A percentile compares a stretch with the other conserved stretches of the same genome.
Evolutionary conservation across 306 rosid genomes (phyloP).

Genomic region (Canavalia ensiformis): DNA sequence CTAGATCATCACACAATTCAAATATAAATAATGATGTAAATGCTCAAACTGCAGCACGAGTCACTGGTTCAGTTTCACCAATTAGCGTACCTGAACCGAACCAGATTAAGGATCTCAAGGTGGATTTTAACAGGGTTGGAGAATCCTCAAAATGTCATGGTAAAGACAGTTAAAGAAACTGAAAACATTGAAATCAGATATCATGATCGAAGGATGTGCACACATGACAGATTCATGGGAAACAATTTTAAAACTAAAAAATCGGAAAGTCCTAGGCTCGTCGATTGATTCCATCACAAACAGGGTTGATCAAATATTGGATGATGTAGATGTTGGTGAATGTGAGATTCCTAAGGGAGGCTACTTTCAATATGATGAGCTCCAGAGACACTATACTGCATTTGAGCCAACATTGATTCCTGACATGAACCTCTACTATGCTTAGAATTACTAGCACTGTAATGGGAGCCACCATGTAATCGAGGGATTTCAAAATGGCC

Average conservation of each 20-base stretch:
- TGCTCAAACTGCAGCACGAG: conserved; percentile 49
- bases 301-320: conserved; percentile 79
- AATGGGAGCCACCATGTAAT: too few species aligned
- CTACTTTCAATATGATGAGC: too few species aligned
- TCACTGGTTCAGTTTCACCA: conserved; percentile 49
- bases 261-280: conserved; percentile 65
- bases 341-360: conserved; percentile 97
- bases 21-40: conserved; percentile 53
- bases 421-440: too few species aligned
- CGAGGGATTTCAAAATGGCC: too few species aligned
- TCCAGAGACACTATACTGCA: too few species aligned
- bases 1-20: conserved; percentile 55
- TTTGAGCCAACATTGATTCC: too few species aligned
- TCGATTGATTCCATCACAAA: conserved; percentile 61
- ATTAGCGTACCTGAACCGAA: conserved; percentile 47
- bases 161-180: conserved; percentile 49
- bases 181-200: conserved; percentile 57
- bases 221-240: conserved; percentile 71
- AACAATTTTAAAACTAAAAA: conserved; percentile 67
- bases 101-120: conserved; percentile 55
- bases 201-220: conserved; percentile 64
- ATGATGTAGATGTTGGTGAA: conserved; percentile 93
- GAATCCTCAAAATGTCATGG: conserved; percentile 49
- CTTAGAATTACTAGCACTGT: too few species aligned
- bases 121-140: conserved; percentile 52